Base-by-base conservation (phyloP, 768 basidiomycete genomes). In the Suillus tomentosus region DNA sequence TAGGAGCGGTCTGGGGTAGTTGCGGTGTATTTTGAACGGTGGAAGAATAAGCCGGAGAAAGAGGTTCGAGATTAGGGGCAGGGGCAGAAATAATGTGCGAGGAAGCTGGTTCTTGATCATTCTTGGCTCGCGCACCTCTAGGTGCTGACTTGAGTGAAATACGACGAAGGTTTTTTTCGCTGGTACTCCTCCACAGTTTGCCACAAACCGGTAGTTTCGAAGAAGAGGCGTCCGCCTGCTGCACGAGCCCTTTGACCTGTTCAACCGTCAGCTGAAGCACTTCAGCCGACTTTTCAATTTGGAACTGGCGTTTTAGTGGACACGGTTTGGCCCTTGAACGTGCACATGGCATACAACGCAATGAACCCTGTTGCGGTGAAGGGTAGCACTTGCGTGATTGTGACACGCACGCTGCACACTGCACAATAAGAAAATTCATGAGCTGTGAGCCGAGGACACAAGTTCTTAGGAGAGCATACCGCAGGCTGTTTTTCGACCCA, bases 311-410 rank as follows among this genome's bases (percentile, higher is more conserved):
- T 37, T 42, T 45, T 14, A 60, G 60, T 22, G 63, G 48, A 42
- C 63, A 64, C 10, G 63, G 57, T 34, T 43, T 60, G 11, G 47
- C 45, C 36, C 60, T 62, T 11, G 60, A 34, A 40, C 48, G 63
- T 36, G 63, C 63, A 34, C 63, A 64, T 39, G 63, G 45, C 37
- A 36, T 42, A 27, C 63, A 64, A 22, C 63, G 63, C 45, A 64
- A 19, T 22, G 48, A 40, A 48, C 60, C 48, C 14, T 50, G 19
- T 24, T 48, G 50, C 6, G 63, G 22, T 62, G 53, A 34, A 36
- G 31, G 31, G 34, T 64, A 60, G 50, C 63, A 64, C 24, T 51
- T 45, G 60, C 47, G 60, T 19, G 34, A 62, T 34, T 51, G 63
- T 42, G 60, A 61, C 37, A 27, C 15, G 15, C 63, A 64, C 19